A percentile compares a stretch with the other conserved stretches of the same genome.
Evolutionary conservation across 768 basidiomycete genomes (phyloP).

Genomic region (Neoboletus subvelutipes): DNA sequence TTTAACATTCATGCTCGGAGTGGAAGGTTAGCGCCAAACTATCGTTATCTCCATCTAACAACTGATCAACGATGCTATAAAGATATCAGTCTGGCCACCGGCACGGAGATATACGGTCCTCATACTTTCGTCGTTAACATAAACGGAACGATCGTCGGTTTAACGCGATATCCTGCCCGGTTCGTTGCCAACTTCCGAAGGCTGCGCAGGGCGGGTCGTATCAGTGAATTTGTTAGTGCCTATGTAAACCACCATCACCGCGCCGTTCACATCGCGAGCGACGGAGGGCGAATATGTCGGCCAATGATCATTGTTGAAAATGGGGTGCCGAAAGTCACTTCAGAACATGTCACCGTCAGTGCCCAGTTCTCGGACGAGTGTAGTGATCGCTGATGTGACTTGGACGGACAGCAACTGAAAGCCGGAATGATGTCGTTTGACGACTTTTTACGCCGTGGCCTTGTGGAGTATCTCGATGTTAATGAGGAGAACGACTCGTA

Average conservation of each 20-base stretch:
- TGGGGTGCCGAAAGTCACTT: constrained; percentile 68
- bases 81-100: constrained; percentile 92
- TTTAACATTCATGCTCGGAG: constrained; percentile 91
- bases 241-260: constrained; percentile 96
- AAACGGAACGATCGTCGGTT: constrained; percentile 93
- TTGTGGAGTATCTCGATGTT: constrained; percentile 97
- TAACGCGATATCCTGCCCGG: constrained; percentile 79
- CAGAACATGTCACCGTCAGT: constrained; percentile 74
- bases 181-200: constrained; percentile 92
- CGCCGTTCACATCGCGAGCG: constrained; percentile 93
- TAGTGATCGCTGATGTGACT: constrained; percentile 6
- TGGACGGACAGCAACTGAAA: constrained; percentile 65
- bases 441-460: constrained; percentile 86
- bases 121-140: constrained; percentile 94
- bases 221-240: constrained; percentile 95
- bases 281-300: constrained; percentile 96
- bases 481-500: constrained; percentile 99
- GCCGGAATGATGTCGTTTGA: constrained; percentile 80
- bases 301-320: constrained; percentile 96
- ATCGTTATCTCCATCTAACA: constrained; percentile 9
- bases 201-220: constrained; percentile 84
- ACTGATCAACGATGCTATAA: constrained; percentile 15
- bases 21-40: constrained; percentile 67
- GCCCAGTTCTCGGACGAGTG: neutral
- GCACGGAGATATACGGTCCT: constrained; percentile 93